These are phyloP conservation scores for Lablab purpureus DNA, from an alignment of 306 rosid genomes.

Conservation along the genomic window DNA sequence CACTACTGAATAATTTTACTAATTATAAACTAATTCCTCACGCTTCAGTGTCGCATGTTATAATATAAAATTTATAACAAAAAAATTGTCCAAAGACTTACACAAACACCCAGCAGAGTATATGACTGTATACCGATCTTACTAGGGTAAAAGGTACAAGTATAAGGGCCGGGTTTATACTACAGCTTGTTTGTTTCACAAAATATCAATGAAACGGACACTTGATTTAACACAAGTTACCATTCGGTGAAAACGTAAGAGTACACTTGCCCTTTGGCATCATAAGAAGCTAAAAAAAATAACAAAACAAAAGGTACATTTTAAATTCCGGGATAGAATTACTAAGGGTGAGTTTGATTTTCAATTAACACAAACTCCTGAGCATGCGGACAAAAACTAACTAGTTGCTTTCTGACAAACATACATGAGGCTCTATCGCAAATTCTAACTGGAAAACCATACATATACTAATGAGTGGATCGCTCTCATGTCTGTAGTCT, in stretches of 20 bases:
- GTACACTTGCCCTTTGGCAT: conserved; percentile 21
- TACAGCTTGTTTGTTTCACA: neutral
- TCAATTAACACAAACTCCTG: neutral
- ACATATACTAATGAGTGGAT: conserved; percentile 26
- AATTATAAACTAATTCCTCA: too few species aligned
- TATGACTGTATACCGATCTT: too few species aligned
- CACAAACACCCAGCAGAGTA: too few species aligned
- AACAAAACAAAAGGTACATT: conserved; percentile 24
- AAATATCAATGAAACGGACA: neutral
- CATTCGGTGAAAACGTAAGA: conserved; percentile 18
- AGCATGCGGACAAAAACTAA: neutral
- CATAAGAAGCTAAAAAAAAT: conserved; percentile 14
- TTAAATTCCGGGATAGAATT: conserved; percentile 3
- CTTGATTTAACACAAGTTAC: neutral
- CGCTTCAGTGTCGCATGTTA: too few species aligned
- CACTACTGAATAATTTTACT: too few species aligned
- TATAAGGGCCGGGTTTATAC: too few species aligned
- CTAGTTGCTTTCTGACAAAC: conserved; percentile 9
- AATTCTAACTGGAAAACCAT: neutral
- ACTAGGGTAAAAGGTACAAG: too few species aligned
- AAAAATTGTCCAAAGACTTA: too few species aligned
- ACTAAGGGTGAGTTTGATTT: conserved; percentile 10
- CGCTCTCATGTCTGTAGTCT: conserved; percentile 28
- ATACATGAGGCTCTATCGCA: neutral
- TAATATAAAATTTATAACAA: too few species aligned